Conservation (phyloP, 495 filamentous ascomycete species). For the Podospora pseudocomata region DNA sequence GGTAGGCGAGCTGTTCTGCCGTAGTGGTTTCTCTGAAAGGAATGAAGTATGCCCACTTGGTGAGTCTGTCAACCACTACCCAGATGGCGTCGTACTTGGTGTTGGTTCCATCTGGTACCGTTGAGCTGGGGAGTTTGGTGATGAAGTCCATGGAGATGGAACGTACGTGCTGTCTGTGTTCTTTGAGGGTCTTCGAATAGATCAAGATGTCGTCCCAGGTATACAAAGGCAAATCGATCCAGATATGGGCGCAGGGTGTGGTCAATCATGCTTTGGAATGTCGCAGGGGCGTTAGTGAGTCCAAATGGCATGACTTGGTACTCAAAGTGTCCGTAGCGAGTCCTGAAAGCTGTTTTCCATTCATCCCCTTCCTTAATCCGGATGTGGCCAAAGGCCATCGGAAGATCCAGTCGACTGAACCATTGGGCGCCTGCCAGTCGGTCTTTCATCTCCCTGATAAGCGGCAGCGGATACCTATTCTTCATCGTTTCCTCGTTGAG, state of each 20-base stretch:
- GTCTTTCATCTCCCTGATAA: conserved; percentile 45
- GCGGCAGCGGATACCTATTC: conserved; percentile 43
- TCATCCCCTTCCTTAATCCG: conserved; percentile 29
- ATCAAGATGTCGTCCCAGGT: conserved; percentile 13
- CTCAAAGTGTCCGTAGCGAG: conserved; percentile 29
- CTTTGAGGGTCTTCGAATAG: neutral
- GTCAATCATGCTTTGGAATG: conserved; percentile 35
- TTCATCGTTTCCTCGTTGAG: conserved; percentile 44
- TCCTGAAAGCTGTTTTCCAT: conserved; percentile 33
- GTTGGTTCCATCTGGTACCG: no score
- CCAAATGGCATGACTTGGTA: conserved; percentile 37
- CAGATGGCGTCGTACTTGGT: no score
- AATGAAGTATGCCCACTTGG: no score
- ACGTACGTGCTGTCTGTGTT: conserved; percentile 1
- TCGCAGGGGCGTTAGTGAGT: conserved; percentile 24
- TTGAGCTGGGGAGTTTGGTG: no score
- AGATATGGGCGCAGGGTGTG: conserved; percentile 24
- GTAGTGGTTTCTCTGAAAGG: no score
- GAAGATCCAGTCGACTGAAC: conserved; percentile 46
- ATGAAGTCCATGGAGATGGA: no score
- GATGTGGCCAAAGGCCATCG: conserved; percentile 18
- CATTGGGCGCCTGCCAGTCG: conserved; percentile 28
- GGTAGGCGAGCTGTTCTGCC: no score
- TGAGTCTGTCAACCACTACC: no score
- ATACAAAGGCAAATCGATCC: conserved; percentile 20